Evolutionary conservation across 2,329 filamentous ascomycete genomes (phyloP), one percentile per base, ranked within the genome.

Genomic region (Fonsecaea monophora): DNA sequence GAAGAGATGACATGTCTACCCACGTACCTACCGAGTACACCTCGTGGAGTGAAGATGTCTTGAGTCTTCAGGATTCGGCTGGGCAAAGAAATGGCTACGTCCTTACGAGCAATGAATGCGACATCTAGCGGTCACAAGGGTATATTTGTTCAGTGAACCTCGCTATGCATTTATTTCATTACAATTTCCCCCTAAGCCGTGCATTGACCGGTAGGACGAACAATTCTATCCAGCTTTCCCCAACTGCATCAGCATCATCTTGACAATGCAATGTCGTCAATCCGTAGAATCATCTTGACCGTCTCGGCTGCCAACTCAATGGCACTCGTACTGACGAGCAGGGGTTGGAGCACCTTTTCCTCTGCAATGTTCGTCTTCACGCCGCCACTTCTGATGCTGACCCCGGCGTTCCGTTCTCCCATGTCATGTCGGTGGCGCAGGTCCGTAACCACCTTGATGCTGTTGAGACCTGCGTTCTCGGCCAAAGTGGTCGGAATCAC

Each of bases 371-470:
- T 96, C 73, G 91, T 89, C 86, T 97, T 97, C 71, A 99, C 95
- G 67, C 95, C 95, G 48, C 95, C 94, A 71, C 92, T 94, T 86
- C 97, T 95, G 85, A 99, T 98, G 82, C 94, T 97, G 70, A 99
- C 94, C 74, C 95, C 96, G 1, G 96, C 95, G 75, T 96, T 97
- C 83, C 90, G 90, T 86, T 98, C 94, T 64, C 94, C 95, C 81
- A 94, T 90, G 74, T 95, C 95, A 81, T 99, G 95, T 75, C 94
- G 89, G 81, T 97, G 93, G 77, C 95, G 87, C 76, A 99, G 83
- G 75, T 98, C 95, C 32, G 95, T 99, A 55, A 99, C 95, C 34
- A 99, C 95, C 83, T 96, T 97, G 86, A 99, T 99, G 78, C 92
- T 94, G 85, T 99, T 99, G 70, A 99, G 85, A 58, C 95, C 95